Percentiles rank a stretch among this genome's conserved stretches.
Evolutionary conservation across 2,329 filamentous ascomycete genomes (phyloP).

Genomic region (Exophiala sideris): DNA sequence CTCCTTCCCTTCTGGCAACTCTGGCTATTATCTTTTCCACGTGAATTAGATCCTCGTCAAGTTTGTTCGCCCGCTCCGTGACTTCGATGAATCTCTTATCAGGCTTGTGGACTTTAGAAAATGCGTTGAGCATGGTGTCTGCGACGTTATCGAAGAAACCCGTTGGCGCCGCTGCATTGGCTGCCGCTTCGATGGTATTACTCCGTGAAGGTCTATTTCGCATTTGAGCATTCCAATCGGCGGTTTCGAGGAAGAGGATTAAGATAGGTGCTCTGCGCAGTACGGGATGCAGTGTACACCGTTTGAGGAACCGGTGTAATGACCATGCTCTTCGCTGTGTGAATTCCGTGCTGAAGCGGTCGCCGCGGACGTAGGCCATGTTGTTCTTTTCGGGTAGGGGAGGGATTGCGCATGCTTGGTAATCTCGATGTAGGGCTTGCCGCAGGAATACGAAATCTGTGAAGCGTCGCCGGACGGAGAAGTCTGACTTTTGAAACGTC

Average conservation of each 20-base stretch:
- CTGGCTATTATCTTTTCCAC: slow-evolving; percentile 95
- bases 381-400: slow-evolving; percentile 97
- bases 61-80: slow-evolving; percentile 84
- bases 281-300: slow-evolving; percentile 82
- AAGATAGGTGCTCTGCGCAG: slow-evolving; percentile 79
- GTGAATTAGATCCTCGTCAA: slow-evolving; percentile 87
- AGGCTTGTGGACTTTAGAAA: slow-evolving; percentile 92
- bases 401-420: slow-evolving; percentile 85
- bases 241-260: slow-evolving; percentile 84
- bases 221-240: slow-evolving; percentile 97
- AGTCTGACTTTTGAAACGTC: slow-evolving; percentile 79
- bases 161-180: slow-evolving; percentile 40
- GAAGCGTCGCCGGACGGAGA: slow-evolving; percentile 82
- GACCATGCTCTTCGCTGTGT: slow-evolving; percentile 84
- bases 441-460: slow-evolving; percentile 97
- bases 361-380: slow-evolving; percentile 96
- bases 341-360: slow-evolving; percentile 92
- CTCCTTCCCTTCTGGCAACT: slow-evolving; percentile 80
- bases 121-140: slow-evolving; percentile 94
- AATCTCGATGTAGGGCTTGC: slow-evolving; percentile 83
- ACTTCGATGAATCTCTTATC: slow-evolving; percentile 95
- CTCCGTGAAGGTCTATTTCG: slow-evolving; percentile 67
- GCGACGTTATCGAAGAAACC: slow-evolving; percentile 92
- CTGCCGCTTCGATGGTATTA: slow-evolving; percentile 47
- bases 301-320: slow-evolving; percentile 82